Evolutionary conservation across 768 basidiomycete species (phyloP), one percentile per base, ranked within the genome.

Genomic region (Tulasnella sp.): DNA sequence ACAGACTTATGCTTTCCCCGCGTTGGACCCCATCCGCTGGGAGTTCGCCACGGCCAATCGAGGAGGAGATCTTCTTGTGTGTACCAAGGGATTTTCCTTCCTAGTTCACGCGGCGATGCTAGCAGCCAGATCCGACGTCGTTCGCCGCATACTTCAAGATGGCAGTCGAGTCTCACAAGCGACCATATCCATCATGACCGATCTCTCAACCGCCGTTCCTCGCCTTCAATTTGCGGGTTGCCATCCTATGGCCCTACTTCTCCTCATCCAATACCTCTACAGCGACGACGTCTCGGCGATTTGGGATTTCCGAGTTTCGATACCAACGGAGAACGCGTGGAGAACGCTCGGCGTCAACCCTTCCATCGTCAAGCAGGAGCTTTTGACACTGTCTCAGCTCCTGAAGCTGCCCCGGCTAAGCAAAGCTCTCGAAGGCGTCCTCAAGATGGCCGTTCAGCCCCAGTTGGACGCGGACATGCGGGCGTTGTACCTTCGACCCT

Each of bases 241-340:
- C 74, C 85, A 87, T 63, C 83, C 89, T 0, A 80, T 95, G 8
- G 81, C 92, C 0, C 79, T 90, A 19, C 84, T 97, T 19, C 84
- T 96, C 29, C 81, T 98, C 26, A 79, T 97, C 22, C 84, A 88
- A 29, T 98, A 94, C 77, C 79, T 98, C 22, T 98, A 98, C 79
- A 85, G 91, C 1, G 96, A 99, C 78, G 85, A 88, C 44, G 79
- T 95, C 1, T 82, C 92, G 12, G 88, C 92, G 0, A 79, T 95
- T 17, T 95, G 94, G 92, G 95, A 98, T 78, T 83, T 83, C 14
- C 86, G 93, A 19, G 83, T 92, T 11, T 83, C 81, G 5, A 75
- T 80, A 0, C 78, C 80, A 1, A 79, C 90, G 1, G 81, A 83
- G 32, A 77, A 76, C 5, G 80, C 83, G 26, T 81, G 85, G 19